Base-by-base conservation (phyloP, 2,329 filamentous ascomycete species). In the Aureobasidium zeae region DNA sequence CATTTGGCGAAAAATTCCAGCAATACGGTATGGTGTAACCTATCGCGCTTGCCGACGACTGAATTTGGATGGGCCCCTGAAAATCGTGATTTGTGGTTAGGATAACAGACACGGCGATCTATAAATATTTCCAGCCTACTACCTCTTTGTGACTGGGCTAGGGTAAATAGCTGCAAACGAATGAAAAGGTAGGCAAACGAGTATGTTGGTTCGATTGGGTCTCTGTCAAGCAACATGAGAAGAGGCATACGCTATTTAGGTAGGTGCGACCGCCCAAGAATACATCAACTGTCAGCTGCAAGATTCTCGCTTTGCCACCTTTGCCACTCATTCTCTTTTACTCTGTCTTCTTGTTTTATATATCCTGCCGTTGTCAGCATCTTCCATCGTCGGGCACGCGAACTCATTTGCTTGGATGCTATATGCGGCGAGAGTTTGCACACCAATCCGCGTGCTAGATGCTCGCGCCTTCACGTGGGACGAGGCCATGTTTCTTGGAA, bases 191-290 rank as follows among this genome's bases (percentile, higher is more conserved):
- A 20, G 17, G 17, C 26, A 17, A n/a, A 16, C 13, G 17, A 12
- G 16, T 32, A 11, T 15, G 13, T 36, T 24, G 15, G 33, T 24
- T 36, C n/a, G 21, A n/a, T n/a, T n/a, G n/a, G n/a, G n/a, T n/a
- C n/a, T n/a, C n/a, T n/a, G n/a, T n/a, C n/a, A n/a, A n/a, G n/a
- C n/a, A n/a, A n/a, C n/a, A n/a, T n/a, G n/a, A n/a, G 26, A 17
- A 22, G 26, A 19, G 12, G 29, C 37, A 41, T 28, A 41, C 32
- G 37, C 12, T n/a, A n/a, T 25, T 32, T 22, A n/a, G n/a, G 22
- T 41, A 19, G 11, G 37, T 41, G 37, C 37, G 28, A 41, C 37
- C 37, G 37, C 28, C 37, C 37, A 41, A 17, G 28, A n/a, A n/a
- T n/a, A n/a, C n/a, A n/a, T n/a, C n/a, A 16, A 32, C 19, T 6